phyloP scores from a whole-genome alignment of 1,284 basidiomycete genomes.

The Puccinia triticina region DNA sequence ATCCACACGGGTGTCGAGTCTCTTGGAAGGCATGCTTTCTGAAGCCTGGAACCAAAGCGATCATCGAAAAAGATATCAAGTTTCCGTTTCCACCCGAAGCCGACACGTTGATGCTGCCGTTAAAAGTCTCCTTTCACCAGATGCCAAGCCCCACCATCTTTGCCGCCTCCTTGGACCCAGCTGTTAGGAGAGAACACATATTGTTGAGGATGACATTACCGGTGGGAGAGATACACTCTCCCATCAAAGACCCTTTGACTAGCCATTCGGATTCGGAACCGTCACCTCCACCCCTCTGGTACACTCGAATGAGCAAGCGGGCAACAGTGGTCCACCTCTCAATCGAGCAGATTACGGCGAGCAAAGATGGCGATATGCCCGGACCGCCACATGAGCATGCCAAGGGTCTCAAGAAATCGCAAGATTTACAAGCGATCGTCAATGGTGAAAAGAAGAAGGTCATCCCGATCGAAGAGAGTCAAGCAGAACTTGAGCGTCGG shows the following conservation, averaged over 20 bases:
- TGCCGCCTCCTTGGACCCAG: slow-evolving; percentile 65
- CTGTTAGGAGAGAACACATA: slow-evolving; percentile 66
- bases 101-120: slow-evolving; percentile 58
- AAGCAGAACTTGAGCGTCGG: slow-evolving; percentile 34
- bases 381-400: slow-evolving; percentile 14
- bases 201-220: slow-evolving; percentile 76
- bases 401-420: slow-evolving; percentile 19
- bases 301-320: slow-evolving; percentile 49
- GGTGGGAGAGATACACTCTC: slow-evolving; percentile 74
- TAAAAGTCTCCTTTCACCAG: slow-evolving; percentile 63
- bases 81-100: slow-evolving; percentile 52
- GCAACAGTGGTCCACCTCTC: slow-evolving; percentile 16
- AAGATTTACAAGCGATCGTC: slow-evolving; percentile 5
- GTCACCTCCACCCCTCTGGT: slow-evolving; percentile 71
- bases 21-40: slow-evolving; percentile 31
- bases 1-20: slow-evolving; percentile 71
- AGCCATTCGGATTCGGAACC: slow-evolving; percentile 70
- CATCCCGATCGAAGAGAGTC: slow-evolving; percentile 46
- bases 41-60: slow-evolving; percentile 3
- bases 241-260: slow-evolving; percentile 77
- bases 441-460: slow-evolving; percentile 50
- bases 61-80: slow-evolving; percentile 51
- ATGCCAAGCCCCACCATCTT: slow-evolving; percentile 78
- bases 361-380: neutral
- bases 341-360: slow-evolving; percentile 35